Evolutionary conservation across 805 yeast genomes (phyloP), one percentile per base, ranked within the genome.

Genomic region (Wickerhamomyces chambardii): DNA sequence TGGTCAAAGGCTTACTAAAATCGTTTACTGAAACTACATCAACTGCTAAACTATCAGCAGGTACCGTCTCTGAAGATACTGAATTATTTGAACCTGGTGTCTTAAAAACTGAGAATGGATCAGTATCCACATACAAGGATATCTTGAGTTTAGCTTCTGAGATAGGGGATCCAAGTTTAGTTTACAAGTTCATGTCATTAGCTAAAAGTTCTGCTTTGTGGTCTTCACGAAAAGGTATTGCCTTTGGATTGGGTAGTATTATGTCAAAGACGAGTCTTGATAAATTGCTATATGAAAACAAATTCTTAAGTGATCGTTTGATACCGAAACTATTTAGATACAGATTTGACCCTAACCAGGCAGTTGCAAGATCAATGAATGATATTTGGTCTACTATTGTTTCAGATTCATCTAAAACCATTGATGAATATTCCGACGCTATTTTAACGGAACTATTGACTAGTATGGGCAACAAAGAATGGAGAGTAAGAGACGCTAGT

Each of bases 401-500:
- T 22, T 55, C 64, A 4, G 75, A 73, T 41, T 60, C 84, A 0
- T 60, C 80, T 0, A 59, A 60, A 31, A 66, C 79, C 0, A 60
- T 89, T 11, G 62, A 59, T 3, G 59, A 57, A 3, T 71, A 80
- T 48, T 75, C 77, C 45, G 70, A 66, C 10, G 56, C 57, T 4
- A 86, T 92, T 32, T 53, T 84, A 37, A 51, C 64, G 4, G 95
- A 85, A 46, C 58, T 86, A 3, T 51, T 85, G 30, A 51, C 48
- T 2, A 71, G 85, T 18, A 80, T 86, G 79, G 80, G 86, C 2
- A 75, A 75, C 39, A 72, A 79, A 36, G 97, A 92, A 56, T 92
- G 97, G 97, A 71, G 97, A 46, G 84, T 81, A 0, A 70, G 98
- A 45, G 92, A 90, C 51, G 96, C 96, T 0, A 75, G 92, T 53